phyloP scores from a whole-genome alignment of 2,329 filamentous ascomycete genomes.

The Rutstroemia sp. region DNA sequence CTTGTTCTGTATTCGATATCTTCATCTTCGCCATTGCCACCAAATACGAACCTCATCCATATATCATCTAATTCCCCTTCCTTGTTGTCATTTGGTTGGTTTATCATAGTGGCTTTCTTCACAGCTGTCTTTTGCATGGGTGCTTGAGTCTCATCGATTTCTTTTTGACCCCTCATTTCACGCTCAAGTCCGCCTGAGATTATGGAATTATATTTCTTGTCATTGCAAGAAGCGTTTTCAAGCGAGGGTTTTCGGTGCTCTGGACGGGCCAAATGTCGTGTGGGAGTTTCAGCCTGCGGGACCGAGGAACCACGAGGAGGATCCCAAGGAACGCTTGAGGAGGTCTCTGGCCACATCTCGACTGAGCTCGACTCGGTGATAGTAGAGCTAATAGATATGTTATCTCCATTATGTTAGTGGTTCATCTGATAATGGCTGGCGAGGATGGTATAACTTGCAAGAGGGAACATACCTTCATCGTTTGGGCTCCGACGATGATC shows the following conservation, averaged over 20 bases:
- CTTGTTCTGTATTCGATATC: not conserved
- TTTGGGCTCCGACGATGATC: too few species aligned
- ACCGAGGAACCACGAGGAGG: not conserved
- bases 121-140: too few species aligned
- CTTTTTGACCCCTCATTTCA: too few species aligned
- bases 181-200: too few species aligned
- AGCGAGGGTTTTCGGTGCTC: too few species aligned
- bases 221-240: too few species aligned
- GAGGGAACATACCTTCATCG: too few species aligned
- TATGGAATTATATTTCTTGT: too few species aligned
- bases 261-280: not conserved
- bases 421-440: too few species aligned
- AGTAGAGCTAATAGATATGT: not conserved
- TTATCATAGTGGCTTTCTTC: too few species aligned
- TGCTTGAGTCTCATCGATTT: too few species aligned
- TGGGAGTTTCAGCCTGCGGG: not conserved
- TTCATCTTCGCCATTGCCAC: not conserved
- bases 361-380: not conserved
- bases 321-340: slow-evolving; percentile 4
- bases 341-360: not conserved
- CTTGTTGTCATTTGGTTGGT: not conserved
- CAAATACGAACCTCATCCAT: slow-evolving; percentile 10
- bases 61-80: not conserved
- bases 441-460: too few species aligned
- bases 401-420: not conserved